Evolutionary conservation across 257 asterid genomes (phyloP).

Genomic region (Scutellaria minor): DNA sequence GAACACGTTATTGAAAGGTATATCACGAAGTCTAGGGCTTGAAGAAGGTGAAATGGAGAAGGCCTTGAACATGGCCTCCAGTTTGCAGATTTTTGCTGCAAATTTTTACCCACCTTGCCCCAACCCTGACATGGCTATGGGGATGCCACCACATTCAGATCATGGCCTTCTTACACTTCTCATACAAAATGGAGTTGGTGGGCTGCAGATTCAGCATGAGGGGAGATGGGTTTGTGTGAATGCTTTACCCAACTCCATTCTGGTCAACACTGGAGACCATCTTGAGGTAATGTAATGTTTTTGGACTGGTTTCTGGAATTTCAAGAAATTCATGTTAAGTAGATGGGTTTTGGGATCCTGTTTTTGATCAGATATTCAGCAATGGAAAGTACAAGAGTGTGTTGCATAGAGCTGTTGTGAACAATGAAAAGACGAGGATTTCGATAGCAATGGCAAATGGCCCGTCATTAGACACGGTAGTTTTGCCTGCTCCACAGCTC

Average conservation of each 20-base stretch:
- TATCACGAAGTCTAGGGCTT: conserved; percentile 61
- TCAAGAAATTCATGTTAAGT: no score
- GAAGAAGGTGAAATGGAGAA: conserved; percentile 49
- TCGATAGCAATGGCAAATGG: conserved; percentile 71
- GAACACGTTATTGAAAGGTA: conserved; percentile 43
- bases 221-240: conserved; percentile 64
- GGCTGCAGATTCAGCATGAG: conserved; percentile 63
- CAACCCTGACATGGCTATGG: conserved; percentile 65
- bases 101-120: conserved; percentile 79
- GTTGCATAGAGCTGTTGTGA: conserved; percentile 75
- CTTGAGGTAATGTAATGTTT: conserved; percentile 63
- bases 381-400: conserved; percentile 86
- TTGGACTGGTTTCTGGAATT: no score
- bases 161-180: conserved; percentile 82
- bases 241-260: conserved; percentile 59
- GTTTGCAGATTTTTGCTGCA: conserved; percentile 50
- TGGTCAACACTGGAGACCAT: conserved; percentile 74
- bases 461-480: conserved; percentile 61
- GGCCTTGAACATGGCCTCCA: conserved; percentile 48
- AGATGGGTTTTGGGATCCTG: no score
- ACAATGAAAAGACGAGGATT: conserved; percentile 59
- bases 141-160: conserved; percentile 78
- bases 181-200: conserved; percentile 61
- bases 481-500: conserved; percentile 53
- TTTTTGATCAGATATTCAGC: conserved; percentile 61